These are phyloP conservation scores for Macrophomina phaseolina DNA, from an alignment of 2,329 filamentous ascomycete genomes.

Conservation along the genomic window DNA sequence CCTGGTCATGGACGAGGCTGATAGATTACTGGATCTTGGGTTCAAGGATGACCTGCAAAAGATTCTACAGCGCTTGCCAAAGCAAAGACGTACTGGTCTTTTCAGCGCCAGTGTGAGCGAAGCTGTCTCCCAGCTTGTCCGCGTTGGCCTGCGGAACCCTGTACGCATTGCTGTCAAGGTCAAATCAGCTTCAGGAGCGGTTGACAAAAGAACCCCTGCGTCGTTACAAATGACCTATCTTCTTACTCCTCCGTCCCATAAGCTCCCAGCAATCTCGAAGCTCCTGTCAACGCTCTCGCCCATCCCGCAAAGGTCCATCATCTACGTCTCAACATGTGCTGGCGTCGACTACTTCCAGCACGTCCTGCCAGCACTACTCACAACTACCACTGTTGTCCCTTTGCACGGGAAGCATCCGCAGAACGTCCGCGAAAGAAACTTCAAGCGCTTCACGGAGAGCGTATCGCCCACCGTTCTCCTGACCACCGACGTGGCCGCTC, in stretches of 20 bases:
- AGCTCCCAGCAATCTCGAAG: slow-evolving; percentile 74
- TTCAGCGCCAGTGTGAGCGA: slow-evolving; percentile 98
- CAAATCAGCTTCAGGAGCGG: slow-evolving; percentile 65
- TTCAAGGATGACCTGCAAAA: slow-evolving; percentile 91
- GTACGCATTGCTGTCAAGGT: slow-evolving; percentile 96
- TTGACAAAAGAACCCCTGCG: slow-evolving; percentile 88
- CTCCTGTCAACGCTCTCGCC: slow-evolving; percentile 74
- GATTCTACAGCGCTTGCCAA: slow-evolving; percentile 83
- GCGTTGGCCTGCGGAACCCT: slow-evolving; percentile 89
- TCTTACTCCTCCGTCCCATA: slow-evolving; percentile 75
- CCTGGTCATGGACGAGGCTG: slow-evolving; percentile 92
- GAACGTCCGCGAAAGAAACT: slow-evolving; percentile 87
- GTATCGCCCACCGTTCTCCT: slow-evolving; percentile 80
- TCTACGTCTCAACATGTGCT: slow-evolving; percentile 93
- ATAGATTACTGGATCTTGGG: slow-evolving; percentile 88
- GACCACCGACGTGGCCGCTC: slow-evolving; percentile 89
- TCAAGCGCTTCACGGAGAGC: slow-evolving; percentile 76
- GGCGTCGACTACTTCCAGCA: slow-evolving; percentile 93
- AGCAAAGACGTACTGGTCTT: slow-evolving; percentile 89
- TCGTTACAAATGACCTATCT: slow-evolving; percentile 92
- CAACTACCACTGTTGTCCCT: slow-evolving; percentile 69
- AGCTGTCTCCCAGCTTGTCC: slow-evolving; percentile 89
- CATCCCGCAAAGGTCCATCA: slow-evolving; percentile 80
- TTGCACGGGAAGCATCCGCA: slow-evolving; percentile 92
- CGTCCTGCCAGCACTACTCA: slow-evolving; percentile 75